Evolutionary conservation across 192 early-diverging fungal species (phyloP).

Genomic region (Coemansia sp.): DNA sequence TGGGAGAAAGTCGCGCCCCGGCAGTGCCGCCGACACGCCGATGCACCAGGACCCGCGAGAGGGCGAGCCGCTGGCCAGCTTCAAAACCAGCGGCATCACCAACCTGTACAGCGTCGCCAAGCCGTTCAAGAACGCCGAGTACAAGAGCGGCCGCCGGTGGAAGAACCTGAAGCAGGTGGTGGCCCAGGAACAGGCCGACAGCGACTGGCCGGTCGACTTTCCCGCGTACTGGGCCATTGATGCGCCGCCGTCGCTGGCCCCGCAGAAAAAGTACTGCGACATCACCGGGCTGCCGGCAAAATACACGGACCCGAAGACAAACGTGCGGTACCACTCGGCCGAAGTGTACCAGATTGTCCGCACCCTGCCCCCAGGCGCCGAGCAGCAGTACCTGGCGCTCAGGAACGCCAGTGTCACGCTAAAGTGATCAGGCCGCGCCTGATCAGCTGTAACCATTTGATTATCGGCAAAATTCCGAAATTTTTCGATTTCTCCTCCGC

Average conservation of each 20-base stretch:
- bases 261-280: conserved; percentile 89
- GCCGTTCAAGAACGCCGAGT: conserved; percentile 72
- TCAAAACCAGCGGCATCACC: conserved; percentile 37
- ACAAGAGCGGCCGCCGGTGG: conserved; percentile 62
- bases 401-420: conserved; percentile 77
- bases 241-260: conserved; percentile 74
- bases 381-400: conserved; percentile 74
- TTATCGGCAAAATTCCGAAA: neutral
- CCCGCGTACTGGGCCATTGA: conserved; percentile 79
- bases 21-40: conserved; percentile 46
- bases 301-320: conserved; percentile 87
- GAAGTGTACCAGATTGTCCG: conserved; percentile 77
- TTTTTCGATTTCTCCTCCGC: neutral
- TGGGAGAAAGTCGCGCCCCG: conserved; percentile 42
- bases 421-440: conserved; percentile 47
- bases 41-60: conserved; percentile 19
- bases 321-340: conserved; percentile 73
- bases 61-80: conserved; percentile 31
- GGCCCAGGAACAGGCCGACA: conserved; percentile 60
- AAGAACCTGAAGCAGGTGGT: conserved; percentile 82
- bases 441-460: neutral
- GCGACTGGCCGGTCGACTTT: conserved; percentile 56
- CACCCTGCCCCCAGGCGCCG: conserved; percentile 65
- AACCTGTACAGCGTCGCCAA: conserved; percentile 48
- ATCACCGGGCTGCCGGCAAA: conserved; percentile 79